Evolutionary conservation across 768 basidiomycete species (phyloP).

Genomic region (Kwoniella mangroviensis): DNA sequence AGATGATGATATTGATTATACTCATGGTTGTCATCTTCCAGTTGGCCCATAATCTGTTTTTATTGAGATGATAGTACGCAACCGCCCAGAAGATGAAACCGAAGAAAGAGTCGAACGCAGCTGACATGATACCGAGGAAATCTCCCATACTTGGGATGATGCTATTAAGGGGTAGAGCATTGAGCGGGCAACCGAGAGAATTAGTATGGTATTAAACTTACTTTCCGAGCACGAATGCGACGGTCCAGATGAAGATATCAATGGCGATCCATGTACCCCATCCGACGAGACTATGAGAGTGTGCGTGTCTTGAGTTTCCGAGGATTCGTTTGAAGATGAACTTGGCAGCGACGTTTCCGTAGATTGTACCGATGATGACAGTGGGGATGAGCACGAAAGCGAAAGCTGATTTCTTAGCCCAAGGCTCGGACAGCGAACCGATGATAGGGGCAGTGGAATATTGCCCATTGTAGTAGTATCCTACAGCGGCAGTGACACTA

Average conservation of each 20-base stretch:
- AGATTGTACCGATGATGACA: constrained; percentile 50
- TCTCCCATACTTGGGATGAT: constrained; percentile 52
- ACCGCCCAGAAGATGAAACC: constrained; percentile 55
- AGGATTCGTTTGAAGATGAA: constrained; percentile 50
- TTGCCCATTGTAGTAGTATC: constrained; percentile 50
- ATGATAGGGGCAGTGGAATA: constrained; percentile 50
- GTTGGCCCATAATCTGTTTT: constrained; percentile 22
- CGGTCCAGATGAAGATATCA: constrained; percentile 44
- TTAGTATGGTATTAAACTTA: constrained; percentile 16
- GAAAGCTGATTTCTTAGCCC: constrained; percentile 49
- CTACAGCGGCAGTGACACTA: constrained; percentile 45
- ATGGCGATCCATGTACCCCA: constrained; percentile 49
- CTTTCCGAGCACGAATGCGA: constrained; percentile 48
- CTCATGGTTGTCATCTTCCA: constrained; percentile 30
- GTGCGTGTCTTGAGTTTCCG: constrained; percentile 37
- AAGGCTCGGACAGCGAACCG: constrained; percentile 49
- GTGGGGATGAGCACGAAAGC: constrained; percentile 52
- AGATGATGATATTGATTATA: constrained; percentile 47
- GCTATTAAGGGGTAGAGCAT: constrained; percentile 8
- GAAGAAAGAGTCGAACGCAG: constrained; percentile 52
- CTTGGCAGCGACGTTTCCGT: constrained; percentile 50
- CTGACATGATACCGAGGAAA: constrained; percentile 47
- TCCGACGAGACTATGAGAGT: constrained; percentile 43
- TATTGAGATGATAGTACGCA: constrained; percentile 51
- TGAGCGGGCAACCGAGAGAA: background rate